Percentiles rank a stretch among this genome's conserved stretches.
Conservation (phyloP, 164 flowering plant species). For the Stephania yunnanensis region DNA sequence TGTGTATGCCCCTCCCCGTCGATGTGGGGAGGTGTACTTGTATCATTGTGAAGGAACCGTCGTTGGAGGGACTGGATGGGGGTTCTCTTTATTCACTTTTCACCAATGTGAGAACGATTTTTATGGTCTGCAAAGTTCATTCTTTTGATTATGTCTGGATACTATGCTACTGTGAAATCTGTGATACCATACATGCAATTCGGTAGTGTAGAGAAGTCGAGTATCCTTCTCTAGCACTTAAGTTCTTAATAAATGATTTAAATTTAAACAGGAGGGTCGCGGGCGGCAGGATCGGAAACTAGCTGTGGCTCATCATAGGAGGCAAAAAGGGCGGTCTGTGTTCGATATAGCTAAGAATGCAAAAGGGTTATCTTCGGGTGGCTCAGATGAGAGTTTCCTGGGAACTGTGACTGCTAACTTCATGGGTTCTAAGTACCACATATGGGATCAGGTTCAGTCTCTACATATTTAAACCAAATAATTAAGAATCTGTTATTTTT, state of each 20-base stretch:
- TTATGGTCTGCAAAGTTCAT: too few species aligned
- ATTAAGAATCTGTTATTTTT: background rate
- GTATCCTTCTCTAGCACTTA: background rate
- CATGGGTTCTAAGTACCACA: constrained; percentile 74
- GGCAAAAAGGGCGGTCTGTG: constrained; percentile 63
- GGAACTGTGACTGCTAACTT: constrained; percentile 70
- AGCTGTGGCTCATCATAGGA: constrained; percentile 69
- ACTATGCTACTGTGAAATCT: too few species aligned
- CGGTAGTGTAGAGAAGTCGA: background rate
- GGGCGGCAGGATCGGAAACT: constrained; percentile 82
- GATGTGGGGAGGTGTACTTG: constrained; percentile 90
- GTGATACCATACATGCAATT: too few species aligned
- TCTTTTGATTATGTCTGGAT: too few species aligned
- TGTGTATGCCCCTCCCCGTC: constrained; percentile 81
- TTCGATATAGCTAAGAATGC: constrained; percentile 61
- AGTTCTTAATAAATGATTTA: background rate
- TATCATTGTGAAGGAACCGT: constrained; percentile 69
- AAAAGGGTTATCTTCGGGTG: constrained; percentile 40
- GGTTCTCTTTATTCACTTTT: constrained; percentile 68
- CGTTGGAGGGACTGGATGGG: constrained; percentile 40
- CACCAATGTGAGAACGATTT: constrained; percentile 54
- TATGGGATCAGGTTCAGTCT: constrained; percentile 74
- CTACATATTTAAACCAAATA: background rate
- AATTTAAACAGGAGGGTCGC: constrained; percentile 62
- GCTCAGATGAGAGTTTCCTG: constrained; percentile 61